Evolutionary conservation across 768 basidiomycete species (phyloP).

Genomic region (Naematelia aurantialba): DNA sequence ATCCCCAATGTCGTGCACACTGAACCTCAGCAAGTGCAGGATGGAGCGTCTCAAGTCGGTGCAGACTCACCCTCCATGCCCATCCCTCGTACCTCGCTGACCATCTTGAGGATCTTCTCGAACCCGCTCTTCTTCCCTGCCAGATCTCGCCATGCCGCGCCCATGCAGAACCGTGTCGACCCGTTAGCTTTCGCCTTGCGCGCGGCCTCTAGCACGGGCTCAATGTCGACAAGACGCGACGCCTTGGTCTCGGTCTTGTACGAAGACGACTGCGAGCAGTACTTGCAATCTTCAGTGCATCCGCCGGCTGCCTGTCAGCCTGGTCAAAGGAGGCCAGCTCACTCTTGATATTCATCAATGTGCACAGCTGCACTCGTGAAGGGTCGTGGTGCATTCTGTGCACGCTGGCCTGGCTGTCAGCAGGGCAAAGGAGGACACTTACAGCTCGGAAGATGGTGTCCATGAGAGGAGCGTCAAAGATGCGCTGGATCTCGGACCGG

Average conservation of each 20-base stretch:
- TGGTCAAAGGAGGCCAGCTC: slow-evolving; percentile 45
- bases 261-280: slow-evolving; percentile 95
- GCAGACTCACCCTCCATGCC: slow-evolving; percentile 70
- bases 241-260: slow-evolving; percentile 86
- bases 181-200: slow-evolving; percentile 92
- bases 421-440: slow-evolving; percentile 11
- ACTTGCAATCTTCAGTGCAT: slow-evolving; percentile 94
- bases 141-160: slow-evolving; percentile 95
- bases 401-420: slow-evolving; percentile 56
- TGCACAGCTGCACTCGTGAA: slow-evolving; percentile 87
- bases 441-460: slow-evolving; percentile 82
- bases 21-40: slow-evolving; percentile 8
- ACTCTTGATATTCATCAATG: slow-evolving; percentile 99
- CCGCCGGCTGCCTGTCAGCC: slow-evolving; percentile 67
- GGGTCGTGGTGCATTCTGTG: slow-evolving; percentile 86
- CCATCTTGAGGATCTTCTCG: slow-evolving; percentile 88
- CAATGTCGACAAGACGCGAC: slow-evolving; percentile 77
- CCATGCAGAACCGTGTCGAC: slow-evolving; percentile 98
- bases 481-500: slow-evolving; percentile 71
- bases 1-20: slow-evolving; percentile 98
- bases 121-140: slow-evolving; percentile 90
- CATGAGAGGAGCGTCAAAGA: slow-evolving; percentile 81
- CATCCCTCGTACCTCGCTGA: slow-evolving; percentile 70
- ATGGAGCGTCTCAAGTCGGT: background rate
- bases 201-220: slow-evolving; percentile 88